Evolutionary conservation across 192 early-diverging fungal genomes (phyloP).

Genomic region (Podila epigama): DNA sequence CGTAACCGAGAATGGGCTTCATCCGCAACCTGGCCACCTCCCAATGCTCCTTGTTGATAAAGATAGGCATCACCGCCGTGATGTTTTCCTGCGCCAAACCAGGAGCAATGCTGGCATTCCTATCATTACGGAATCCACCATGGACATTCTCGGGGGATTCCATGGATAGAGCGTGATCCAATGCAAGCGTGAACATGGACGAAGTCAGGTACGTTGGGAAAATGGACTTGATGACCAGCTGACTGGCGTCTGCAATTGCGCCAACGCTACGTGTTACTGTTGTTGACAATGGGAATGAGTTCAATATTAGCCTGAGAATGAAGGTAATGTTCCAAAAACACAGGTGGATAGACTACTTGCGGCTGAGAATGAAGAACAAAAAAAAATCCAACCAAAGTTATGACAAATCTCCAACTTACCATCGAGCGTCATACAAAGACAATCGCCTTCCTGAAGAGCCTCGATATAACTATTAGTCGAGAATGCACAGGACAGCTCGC

Average conservation of each 20-base stretch:
- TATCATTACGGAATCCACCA: slow-evolving; percentile 43
- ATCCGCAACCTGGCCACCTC: slow-evolving; percentile 47
- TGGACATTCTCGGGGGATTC: slow-evolving; percentile 45
- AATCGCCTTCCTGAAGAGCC: slow-evolving; percentile 47
- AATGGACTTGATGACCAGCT: slow-evolving; percentile 52
- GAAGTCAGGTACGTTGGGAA: slow-evolving; percentile 52
- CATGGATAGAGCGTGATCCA: slow-evolving; percentile 30
- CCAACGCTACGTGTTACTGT: slow-evolving; percentile 33
- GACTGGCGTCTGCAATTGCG: slow-evolving; percentile 52
- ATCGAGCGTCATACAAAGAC: slow-evolving; percentile 53
- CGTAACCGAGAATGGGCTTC: slow-evolving; percentile 55
- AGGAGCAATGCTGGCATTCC: slow-evolving; percentile 40
- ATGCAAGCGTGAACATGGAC: slow-evolving; percentile 47
- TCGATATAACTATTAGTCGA: slow-evolving; percentile 52
- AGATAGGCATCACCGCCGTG: slow-evolving; percentile 51
- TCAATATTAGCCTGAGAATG: too few relatives aligned
- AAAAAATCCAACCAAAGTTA: not conserved
- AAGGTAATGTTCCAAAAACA: too few relatives aligned
- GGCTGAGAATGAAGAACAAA: not conserved
- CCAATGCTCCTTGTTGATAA: slow-evolving; percentile 54
- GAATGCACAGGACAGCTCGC: slow-evolving; percentile 41
- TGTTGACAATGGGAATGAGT: not conserved
- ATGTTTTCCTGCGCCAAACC: slow-evolving; percentile 53
- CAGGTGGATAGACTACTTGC: not conserved
- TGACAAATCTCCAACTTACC: slow-evolving; percentile 5